Conservation (phyloP, 2,329 filamentous ascomycete species). For the Capronia epimyces region DNA sequence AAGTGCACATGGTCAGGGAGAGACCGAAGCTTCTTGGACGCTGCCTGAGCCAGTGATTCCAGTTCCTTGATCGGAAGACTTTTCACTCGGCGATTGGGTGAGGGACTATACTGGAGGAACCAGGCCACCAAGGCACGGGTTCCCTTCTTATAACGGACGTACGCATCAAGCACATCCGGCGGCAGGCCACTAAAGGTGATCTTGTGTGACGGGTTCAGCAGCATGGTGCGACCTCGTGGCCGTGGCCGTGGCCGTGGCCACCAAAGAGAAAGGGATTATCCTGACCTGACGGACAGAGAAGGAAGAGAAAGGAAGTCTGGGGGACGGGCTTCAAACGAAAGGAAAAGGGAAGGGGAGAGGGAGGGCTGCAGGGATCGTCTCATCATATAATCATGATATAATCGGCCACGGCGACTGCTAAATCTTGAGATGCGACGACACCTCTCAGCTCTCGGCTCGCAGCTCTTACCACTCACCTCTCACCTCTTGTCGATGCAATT, state of each 20-base stretch:
- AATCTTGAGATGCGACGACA: no score
- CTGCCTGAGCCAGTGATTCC: slow-evolving; percentile 20
- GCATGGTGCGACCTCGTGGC: slow-evolving; percentile 12
- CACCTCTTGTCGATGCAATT: not conserved
- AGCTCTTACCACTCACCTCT: no score
- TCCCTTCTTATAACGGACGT: slow-evolving; percentile 31
- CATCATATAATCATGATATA: no score
- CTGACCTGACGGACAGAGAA: not conserved
- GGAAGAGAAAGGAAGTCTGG: no score
- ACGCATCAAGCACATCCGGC: slow-evolving; percentile 27
- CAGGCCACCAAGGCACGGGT: slow-evolving; percentile 31
- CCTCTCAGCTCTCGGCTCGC: no score
- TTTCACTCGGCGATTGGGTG: slow-evolving; percentile 17
- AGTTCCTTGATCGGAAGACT: slow-evolving; percentile 30
- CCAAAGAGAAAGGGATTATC: not conserved
- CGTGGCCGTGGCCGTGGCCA: not conserved
- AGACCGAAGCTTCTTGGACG: slow-evolving; percentile 24
- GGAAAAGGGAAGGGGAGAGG: no score
- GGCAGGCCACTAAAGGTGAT: slow-evolving; percentile 27
- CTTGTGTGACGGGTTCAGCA: slow-evolving; percentile 27
- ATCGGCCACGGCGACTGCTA: no score
- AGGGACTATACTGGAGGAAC: slow-evolving; percentile 28
- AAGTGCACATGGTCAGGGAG: slow-evolving; percentile 32
- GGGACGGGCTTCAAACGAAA: no score
- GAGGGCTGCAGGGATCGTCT: no score